Percentiles rank a stretch among this genome's conserved stretches.
Conservation (phyloP, 1,284 basidiomycete genomes). For the Trichosporon coremiiforme region DNA sequence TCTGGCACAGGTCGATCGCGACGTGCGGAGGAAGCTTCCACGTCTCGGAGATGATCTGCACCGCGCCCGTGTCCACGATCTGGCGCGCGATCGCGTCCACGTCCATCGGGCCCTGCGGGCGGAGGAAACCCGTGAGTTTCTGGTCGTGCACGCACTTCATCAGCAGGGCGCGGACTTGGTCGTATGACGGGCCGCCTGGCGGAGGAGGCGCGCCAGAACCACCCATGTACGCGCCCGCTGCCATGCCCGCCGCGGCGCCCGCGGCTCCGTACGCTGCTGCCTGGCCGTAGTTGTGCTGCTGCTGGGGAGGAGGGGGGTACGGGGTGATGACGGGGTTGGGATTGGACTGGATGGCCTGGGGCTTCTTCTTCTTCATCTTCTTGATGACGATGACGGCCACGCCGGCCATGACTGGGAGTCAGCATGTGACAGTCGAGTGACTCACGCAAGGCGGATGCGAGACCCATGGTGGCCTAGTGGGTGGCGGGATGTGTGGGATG, state of each 20-base stretch:
- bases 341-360: slow-evolving; percentile 11
- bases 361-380: slow-evolving; percentile 22
- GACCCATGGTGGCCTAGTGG: slow-evolving; percentile 17
- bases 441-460: slow-evolving; percentile 13
- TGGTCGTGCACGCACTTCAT: slow-evolving; percentile 56
- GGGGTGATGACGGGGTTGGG: slow-evolving; percentile 17
- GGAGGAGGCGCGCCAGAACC: background rate
- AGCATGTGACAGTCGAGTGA: background rate
- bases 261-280: background rate
- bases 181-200: slow-evolving; percentile 15
- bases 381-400: slow-evolving; percentile 25
- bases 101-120: slow-evolving; percentile 49
- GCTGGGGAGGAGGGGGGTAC: slow-evolving; percentile 18
- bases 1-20: slow-evolving; percentile 56
- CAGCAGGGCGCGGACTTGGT: slow-evolving; percentile 32
- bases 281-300: slow-evolving; percentile 5
- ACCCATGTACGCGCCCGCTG: slow-evolving; percentile 12
- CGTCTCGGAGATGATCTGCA: slow-evolving; percentile 54
- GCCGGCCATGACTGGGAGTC: slow-evolving; percentile 21
- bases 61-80: slow-evolving; percentile 54
- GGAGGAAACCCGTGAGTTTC: slow-evolving; percentile 58
- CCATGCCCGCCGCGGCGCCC: slow-evolving; percentile 1
- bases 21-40: slow-evolving; percentile 58
- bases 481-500: background rate
- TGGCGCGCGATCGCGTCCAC: slow-evolving; percentile 56